These are phyloP conservation scores for Musa troglodytarum DNA, from an alignment of 176 grass and related monocot species.

Conservation along the genomic window DNA sequence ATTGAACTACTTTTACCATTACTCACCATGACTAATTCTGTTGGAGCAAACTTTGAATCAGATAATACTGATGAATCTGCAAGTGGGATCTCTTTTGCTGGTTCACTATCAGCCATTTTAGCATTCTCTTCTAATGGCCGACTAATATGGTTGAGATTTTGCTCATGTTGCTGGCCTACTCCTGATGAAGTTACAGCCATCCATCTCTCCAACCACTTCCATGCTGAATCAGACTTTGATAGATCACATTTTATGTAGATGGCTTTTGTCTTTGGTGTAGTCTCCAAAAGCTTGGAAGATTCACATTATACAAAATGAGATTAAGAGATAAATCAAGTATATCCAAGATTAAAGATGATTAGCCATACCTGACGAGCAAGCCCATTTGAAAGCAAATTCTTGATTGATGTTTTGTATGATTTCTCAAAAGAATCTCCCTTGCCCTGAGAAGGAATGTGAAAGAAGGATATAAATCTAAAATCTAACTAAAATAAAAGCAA, in stretches of 20 bases:
- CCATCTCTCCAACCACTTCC: conserved; percentile 23
- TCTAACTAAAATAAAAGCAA: too few species aligned
- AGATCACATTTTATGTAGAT: conserved; percentile 77
- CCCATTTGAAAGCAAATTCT: conserved; percentile 13
- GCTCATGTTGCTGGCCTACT: neutral
- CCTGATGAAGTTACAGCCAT: conserved; percentile 18
- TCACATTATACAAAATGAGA: conserved; percentile 15
- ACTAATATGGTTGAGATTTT: neutral
- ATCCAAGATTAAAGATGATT: neutral
- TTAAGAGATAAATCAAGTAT: neutral
- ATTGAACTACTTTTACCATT: neutral
- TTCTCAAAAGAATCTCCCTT: neutral
- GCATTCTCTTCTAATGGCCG: neutral
- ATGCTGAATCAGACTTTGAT: conserved; percentile 47
- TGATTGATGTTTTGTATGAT: conserved; percentile 3
- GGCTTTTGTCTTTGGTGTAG: conserved; percentile 36
- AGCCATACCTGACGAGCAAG: conserved; percentile 17
- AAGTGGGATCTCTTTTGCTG: neutral
- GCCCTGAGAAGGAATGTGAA: neutral
- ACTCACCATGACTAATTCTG: neutral
- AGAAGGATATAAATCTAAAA: neutral
- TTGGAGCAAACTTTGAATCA: neutral
- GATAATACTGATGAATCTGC: neutral
- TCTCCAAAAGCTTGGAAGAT: conserved; percentile 64
- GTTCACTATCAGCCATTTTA: neutral